Conservation (phyloP, 2,329 filamentous ascomycete genomes). For the Cordyceps cicadae region DNA sequence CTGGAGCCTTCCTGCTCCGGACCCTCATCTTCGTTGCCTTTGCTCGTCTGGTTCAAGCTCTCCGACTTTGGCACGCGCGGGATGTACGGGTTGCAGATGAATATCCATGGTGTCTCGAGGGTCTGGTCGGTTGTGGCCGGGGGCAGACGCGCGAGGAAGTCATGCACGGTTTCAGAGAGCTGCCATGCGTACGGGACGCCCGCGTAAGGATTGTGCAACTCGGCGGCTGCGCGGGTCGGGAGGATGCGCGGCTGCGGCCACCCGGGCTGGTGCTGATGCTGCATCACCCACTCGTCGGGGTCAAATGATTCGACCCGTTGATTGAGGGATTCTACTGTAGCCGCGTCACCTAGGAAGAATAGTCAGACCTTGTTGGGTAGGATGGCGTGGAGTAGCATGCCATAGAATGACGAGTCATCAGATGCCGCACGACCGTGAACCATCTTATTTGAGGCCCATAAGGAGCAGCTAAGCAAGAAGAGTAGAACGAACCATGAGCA, state of each 20-base stretch:
- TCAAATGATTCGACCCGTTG: slow-evolving; percentile 44
- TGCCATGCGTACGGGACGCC: slow-evolving; percentile 51
- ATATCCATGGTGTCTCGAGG: slow-evolving; percentile 58
- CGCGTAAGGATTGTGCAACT: slow-evolving; percentile 52
- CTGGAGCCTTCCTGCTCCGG: slow-evolving; percentile 39
- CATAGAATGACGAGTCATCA: slow-evolving; percentile 6
- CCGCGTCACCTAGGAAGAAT: slow-evolving; percentile 42
- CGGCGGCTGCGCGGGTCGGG: slow-evolving; percentile 18
- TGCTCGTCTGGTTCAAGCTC: slow-evolving; percentile 28
- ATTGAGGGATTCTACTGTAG: slow-evolving; percentile 39
- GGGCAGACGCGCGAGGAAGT: slow-evolving; percentile 61
- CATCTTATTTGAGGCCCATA: background rate
- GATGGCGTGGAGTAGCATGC: background rate
- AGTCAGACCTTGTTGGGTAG: background rate
- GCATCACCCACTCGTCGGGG: slow-evolving; percentile 33
- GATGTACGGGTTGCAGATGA: slow-evolving; percentile 56
- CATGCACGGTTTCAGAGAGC: slow-evolving; percentile 51
- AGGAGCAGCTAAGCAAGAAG: background rate
- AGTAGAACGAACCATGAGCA: background rate
- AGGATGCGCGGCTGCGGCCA: slow-evolving; percentile 18
- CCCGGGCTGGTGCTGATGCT: slow-evolving; percentile 21
- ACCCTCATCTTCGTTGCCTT: slow-evolving; percentile 41
- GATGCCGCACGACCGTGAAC: background rate
- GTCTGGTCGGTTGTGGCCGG: slow-evolving; percentile 50
- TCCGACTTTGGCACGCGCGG: slow-evolving; percentile 25